Percentiles rank a stretch among this genome's conserved stretches.
Evolutionary conservation across 176 grass and related monocot genomes (phyloP).

Genomic region (Eragrostis curvula): DNA sequence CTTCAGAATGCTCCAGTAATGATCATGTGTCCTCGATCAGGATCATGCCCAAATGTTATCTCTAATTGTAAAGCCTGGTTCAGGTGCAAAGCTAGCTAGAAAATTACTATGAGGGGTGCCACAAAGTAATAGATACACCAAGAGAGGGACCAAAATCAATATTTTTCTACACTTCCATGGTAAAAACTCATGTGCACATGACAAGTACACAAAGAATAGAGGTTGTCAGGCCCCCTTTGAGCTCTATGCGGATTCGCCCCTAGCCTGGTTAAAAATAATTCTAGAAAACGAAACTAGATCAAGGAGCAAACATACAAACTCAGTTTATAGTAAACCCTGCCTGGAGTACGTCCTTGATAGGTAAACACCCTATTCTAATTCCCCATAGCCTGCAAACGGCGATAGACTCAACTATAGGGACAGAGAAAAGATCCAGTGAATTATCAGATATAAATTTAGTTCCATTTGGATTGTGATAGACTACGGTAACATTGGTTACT

Average conservation of each 20-base stretch:
- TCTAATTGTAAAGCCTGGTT: neutral
- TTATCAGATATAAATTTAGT: neutral
- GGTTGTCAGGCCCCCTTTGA: too few relatives aligned
- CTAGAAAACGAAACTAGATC: neutral
- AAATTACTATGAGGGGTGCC: too few relatives aligned
- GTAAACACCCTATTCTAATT: neutral
- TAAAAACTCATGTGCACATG: too few relatives aligned
- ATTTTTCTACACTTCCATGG: too few relatives aligned
- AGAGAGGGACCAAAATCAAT: too few relatives aligned
- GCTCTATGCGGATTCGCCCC: too few relatives aligned
- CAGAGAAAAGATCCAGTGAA: neutral
- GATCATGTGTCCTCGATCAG: neutral
- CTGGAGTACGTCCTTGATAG: neutral
- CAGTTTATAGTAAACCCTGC: neutral
- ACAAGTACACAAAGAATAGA: neutral
- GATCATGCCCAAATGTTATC: neutral
- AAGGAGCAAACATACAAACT: slow-evolving; percentile 13
- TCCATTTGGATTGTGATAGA: slow-evolving; percentile 1
- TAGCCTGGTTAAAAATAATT: too few relatives aligned
- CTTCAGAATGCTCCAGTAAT: neutral
- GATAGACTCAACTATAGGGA: neutral
- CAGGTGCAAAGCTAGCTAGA: too few relatives aligned
- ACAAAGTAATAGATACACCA: too few relatives aligned
- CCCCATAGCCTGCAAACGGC: neutral
- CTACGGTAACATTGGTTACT: neutral